phyloP scores from a whole-genome alignment of 768 basidiomycete species.

The Lactarius evosmus region DNA sequence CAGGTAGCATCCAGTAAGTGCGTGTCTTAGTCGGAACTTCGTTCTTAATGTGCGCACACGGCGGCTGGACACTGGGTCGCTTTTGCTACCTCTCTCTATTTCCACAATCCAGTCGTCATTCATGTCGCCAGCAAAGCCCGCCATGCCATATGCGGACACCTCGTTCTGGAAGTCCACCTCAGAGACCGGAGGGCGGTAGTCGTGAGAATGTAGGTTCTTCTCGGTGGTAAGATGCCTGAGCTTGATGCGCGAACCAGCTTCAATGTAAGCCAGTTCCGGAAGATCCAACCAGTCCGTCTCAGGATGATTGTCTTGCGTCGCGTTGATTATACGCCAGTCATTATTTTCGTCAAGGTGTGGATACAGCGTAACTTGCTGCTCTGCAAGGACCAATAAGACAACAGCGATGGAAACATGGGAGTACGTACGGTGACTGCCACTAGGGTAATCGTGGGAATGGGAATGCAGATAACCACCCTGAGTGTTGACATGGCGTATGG shows the following conservation, averaged over 20 bases:
- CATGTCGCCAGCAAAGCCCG: constrained; percentile 79
- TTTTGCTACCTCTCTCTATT: constrained; percentile 64
- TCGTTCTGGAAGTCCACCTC: constrained; percentile 99
- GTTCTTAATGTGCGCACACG: constrained; percentile 78
- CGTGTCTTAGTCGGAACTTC: constrained; percentile 78
- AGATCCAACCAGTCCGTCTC: constrained; percentile 47
- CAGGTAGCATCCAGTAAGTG: constrained; percentile 88
- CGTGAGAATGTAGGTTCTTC: constrained; percentile 92
- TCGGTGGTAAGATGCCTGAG: constrained; percentile 76
- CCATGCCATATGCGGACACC: constrained; percentile 89
- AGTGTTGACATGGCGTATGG: constrained; percentile 89
- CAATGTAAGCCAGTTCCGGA: constrained; percentile 60
- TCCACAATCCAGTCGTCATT: constrained; percentile 95
- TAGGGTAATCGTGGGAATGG: constrained; percentile 85
- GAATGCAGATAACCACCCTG: constrained; percentile 99
- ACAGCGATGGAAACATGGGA: constrained; percentile 11
- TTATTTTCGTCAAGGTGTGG: constrained; percentile 99
- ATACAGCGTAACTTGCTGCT: constrained; percentile 99
- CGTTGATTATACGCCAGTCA: constrained; percentile 82
- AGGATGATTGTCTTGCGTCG: constrained; percentile 46
- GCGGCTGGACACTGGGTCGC: constrained; percentile 63
- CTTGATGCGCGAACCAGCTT: constrained; percentile 66
- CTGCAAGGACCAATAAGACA: constrained; percentile 40
- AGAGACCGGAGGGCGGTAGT: constrained; percentile 88
- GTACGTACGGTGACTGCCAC: constrained; percentile 80